phyloP scores from a whole-genome alignment of 2,329 filamentous ascomycete genomes.

The Verticillium nubilum region DNA sequence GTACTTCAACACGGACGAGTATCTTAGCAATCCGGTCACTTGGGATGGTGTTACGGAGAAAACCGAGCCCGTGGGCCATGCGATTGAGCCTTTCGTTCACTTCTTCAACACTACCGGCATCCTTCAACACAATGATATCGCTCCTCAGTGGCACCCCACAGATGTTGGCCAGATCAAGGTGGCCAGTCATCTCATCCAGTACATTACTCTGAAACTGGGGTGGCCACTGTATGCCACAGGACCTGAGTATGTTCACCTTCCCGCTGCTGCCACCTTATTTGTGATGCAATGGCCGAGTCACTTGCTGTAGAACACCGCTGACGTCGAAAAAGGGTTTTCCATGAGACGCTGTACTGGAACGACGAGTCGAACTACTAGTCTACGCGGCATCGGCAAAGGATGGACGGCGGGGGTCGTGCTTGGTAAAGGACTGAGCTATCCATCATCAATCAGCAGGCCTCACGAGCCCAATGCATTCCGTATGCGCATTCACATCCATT shows the following conservation, averaged over 20 bases:
- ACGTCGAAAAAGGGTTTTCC: constrained; percentile 23
- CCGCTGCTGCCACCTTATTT: constrained; percentile 17
- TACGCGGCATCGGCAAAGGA: not conserved
- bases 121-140: constrained; percentile 57
- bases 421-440: not conserved
- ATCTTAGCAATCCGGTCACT: constrained; percentile 30
- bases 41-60: constrained; percentile 34
- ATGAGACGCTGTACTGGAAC: constrained; percentile 49
- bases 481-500: not conserved
- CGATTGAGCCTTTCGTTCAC: constrained; percentile 44
- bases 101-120: constrained; percentile 59
- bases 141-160: constrained; percentile 52
- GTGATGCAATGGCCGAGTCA: not conserved
- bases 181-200: constrained; percentile 54
- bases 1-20: constrained; percentile 43
- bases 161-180: constrained; percentile 58
- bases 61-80: constrained; percentile 22
- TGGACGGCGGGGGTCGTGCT: not conserved
- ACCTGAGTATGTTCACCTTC: constrained; percentile 37
- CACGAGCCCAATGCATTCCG: not conserved
- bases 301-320: constrained; percentile 1
- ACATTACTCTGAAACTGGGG: constrained; percentile 47
- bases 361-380: constrained; percentile 36
- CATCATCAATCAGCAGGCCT: not conserved
- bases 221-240: constrained; percentile 52